Percentiles rank a stretch among this genome's conserved stretches.
phyloP scores from a whole-genome alignment of 768 basidiomycete species.

The Paxillus ammoniavirescens region DNA sequence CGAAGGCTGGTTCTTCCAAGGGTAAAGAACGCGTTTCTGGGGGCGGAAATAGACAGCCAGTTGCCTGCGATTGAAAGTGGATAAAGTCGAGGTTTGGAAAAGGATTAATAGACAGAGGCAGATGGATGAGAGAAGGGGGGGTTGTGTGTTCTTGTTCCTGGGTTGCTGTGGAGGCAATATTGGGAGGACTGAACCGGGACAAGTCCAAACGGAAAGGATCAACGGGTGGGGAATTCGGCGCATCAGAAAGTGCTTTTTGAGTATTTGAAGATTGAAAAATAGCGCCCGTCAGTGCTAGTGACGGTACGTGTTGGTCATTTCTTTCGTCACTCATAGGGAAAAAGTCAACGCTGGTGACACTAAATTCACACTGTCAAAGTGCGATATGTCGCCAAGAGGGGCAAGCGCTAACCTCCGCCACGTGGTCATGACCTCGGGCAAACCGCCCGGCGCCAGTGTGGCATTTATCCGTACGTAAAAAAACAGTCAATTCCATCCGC shows the following conservation, averaged over 20 bases:
- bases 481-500: background rate
- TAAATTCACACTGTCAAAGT: conserved; percentile 29
- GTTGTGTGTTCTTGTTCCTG: conserved; percentile 13
- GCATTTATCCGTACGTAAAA: conserved; percentile 6
- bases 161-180: conserved; percentile 1
- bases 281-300: conserved; percentile 11
- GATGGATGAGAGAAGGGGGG: conserved; percentile 14
- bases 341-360: conserved; percentile 17
- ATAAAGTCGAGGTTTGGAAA: background rate
- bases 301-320: conserved; percentile 24
- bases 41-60: conserved; percentile 18
- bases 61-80: conserved; percentile 15
- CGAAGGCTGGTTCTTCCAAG: conserved; percentile 13
- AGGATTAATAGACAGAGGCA: conserved; percentile 7
- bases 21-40: conserved; percentile 13
- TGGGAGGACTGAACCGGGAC: conserved; percentile 2
- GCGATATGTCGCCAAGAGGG: conserved; percentile 17
- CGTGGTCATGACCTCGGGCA: conserved; percentile 18
- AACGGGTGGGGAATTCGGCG: background rate
- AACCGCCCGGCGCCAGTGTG: background rate
- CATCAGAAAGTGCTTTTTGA: conserved; percentile 22
- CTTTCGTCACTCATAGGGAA: conserved; percentile 30
- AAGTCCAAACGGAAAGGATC: background rate
- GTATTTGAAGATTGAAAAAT: conserved; percentile 4
- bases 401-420: conserved; percentile 12